Conservation (phyloP, 129 eudicot species). For the Centella asiatica region DNA sequence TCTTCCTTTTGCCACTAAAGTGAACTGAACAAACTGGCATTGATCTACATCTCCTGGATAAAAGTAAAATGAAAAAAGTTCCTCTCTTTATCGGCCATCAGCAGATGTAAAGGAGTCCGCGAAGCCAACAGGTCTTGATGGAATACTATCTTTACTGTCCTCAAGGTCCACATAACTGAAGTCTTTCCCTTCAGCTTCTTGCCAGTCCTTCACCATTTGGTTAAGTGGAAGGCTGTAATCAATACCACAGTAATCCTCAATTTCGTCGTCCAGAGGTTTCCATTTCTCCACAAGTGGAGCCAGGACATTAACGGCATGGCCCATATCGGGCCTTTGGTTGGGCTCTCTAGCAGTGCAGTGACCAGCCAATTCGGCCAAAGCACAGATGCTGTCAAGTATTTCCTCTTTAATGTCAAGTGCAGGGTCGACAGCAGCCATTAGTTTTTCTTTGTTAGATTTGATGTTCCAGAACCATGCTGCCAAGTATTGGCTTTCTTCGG, state of each 20-base stretch:
- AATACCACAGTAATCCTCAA: conserved; percentile 85
- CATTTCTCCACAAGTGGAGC: conserved; percentile 92
- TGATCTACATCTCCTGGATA: conserved; percentile 33
- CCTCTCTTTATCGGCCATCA: conserved; percentile 64
- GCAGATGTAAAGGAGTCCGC: conserved; percentile 91
- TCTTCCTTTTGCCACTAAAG: conserved; percentile 4
- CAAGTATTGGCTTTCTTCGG: conserved; percentile 90
- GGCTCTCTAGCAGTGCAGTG: conserved; percentile 97
- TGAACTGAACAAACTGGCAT: conserved; percentile 5
- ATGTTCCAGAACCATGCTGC: conserved; percentile 94
- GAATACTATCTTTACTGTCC: conserved; percentile 91
- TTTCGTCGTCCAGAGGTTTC: conserved; percentile 75
- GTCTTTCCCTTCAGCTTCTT: conserved; percentile 84
- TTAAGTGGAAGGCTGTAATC: conserved; percentile 90
- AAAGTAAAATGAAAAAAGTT: not conserved
- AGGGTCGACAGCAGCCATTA: conserved; percentile 65
- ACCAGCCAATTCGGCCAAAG: conserved; percentile 85
- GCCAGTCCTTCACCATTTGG: conserved; percentile 99
- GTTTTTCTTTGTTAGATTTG: conserved; percentile 56
- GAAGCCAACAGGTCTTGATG: conserved; percentile 89
- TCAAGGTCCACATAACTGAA: conserved; percentile 60
- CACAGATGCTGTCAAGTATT: conserved; percentile 47
- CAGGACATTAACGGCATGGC: conserved; percentile 82
- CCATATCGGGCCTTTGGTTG: conserved; percentile 88
- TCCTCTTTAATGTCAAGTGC: conserved; percentile 63